Conservation (phyloP, 352 stramenopile genomes). For the Thalassiosira ordinaria region DNA sequence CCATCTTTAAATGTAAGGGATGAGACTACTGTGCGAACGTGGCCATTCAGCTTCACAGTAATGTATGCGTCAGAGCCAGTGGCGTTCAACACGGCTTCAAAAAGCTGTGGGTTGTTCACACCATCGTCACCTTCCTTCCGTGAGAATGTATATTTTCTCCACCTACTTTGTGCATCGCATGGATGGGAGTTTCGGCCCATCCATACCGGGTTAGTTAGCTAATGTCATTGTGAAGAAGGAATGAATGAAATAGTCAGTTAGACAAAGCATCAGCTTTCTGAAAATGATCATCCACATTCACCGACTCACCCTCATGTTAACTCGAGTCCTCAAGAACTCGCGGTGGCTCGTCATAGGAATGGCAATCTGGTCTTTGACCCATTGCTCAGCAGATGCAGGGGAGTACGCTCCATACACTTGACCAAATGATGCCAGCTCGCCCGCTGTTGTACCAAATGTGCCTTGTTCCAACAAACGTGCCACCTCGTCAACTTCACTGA, state of each 20-base stretch:
- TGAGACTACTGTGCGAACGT: constrained; percentile 42
- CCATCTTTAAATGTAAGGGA: constrained; percentile 21
- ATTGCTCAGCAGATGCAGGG: constrained; percentile 33
- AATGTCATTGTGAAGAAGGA: no score
- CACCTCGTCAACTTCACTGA: constrained; percentile 33
- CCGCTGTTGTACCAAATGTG: constrained; percentile 60
- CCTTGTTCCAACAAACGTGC: constrained; percentile 52
- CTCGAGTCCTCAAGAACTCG: constrained; percentile 57
- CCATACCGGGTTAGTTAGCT: constrained; percentile 37
- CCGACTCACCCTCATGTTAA: constrained; percentile 61
- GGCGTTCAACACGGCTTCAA: no score
- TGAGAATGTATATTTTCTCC: constrained; percentile 62
- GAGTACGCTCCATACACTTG: constrained; percentile 29
- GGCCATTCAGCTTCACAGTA: constrained; percentile 62
- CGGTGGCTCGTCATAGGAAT: constrained; percentile 62
- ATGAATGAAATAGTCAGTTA: no score
- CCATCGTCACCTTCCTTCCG: constrained; percentile 53
- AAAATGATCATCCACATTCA: no score
- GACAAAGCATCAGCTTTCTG: no score
- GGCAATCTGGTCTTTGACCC: constrained; percentile 60
- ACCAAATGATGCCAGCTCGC: constrained; percentile 38
- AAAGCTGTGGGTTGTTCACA: no score
- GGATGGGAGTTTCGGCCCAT: constrained; percentile 53
- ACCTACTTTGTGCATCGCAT: constrained; percentile 51
- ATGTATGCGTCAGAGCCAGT: constrained; percentile 44